Conservation (phyloP, 148 eudicot genomes). For the Camellia granthamiana region DNA sequence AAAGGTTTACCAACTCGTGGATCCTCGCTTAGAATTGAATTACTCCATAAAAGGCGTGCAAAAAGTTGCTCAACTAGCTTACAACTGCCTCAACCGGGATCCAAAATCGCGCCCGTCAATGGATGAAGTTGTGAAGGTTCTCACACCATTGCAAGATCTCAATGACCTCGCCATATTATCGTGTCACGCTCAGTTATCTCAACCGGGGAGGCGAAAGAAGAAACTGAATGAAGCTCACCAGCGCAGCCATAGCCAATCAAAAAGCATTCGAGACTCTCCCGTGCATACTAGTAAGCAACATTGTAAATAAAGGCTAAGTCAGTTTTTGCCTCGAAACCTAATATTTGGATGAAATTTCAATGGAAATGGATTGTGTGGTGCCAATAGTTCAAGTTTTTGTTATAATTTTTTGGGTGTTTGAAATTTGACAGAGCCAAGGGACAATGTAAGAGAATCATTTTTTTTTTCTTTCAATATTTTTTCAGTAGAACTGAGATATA, state of each 20-base stretch:
- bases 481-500: slow-evolving; percentile 15
- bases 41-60: slow-evolving; percentile 93
- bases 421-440: slow-evolving; percentile 3
- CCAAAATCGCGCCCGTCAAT: slow-evolving; percentile 83
- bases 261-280: slow-evolving; percentile 45
- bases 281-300: slow-evolving; percentile 49
- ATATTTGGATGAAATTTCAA: too few species aligned
- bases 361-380: slow-evolving; percentile 1
- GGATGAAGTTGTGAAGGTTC: slow-evolving; percentile 81
- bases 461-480: background rate
- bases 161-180: slow-evolving; percentile 74
- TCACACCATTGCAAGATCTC: slow-evolving; percentile 66
- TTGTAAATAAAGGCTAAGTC: slow-evolving; percentile 30
- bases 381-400: background rate
- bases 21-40: slow-evolving; percentile 81
- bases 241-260: slow-evolving; percentile 43
- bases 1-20: slow-evolving; percentile 75
- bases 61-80: slow-evolving; percentile 64
- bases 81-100: slow-evolving; percentile 72
- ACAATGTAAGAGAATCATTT: slow-evolving; percentile 7
- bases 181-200: slow-evolving; percentile 64
- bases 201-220: slow-evolving; percentile 69
- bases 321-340: background rate
- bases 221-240: slow-evolving; percentile 53
- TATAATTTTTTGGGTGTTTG: slow-evolving; percentile 7